These are phyloP conservation scores for Ustilago bromivora DNA, from an alignment of 1,284 basidiomycete genomes.

Conservation along the genomic window DNA sequence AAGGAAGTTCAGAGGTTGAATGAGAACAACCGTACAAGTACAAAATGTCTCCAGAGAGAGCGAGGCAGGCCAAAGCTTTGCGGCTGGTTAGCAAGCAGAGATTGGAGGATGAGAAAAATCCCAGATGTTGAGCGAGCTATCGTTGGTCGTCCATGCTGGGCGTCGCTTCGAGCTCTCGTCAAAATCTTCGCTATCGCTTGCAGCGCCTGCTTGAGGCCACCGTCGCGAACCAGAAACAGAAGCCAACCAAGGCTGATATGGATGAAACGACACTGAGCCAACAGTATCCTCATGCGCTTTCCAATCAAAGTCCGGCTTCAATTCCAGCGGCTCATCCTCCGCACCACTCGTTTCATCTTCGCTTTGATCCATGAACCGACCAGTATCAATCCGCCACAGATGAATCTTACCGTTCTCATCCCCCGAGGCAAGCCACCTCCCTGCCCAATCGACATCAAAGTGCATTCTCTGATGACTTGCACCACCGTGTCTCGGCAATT, in stretches of 20 bases:
- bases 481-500: conserved; percentile 20
- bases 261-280: conserved; percentile 48
- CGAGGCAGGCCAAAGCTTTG: background rate
- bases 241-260: conserved; percentile 35
- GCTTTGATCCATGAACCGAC: conserved; percentile 26
- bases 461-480: conserved; percentile 50
- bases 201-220: conserved; percentile 18
- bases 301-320: conserved; percentile 43
- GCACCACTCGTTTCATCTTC: background rate
- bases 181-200: conserved; percentile 12
- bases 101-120: conserved; percentile 29
- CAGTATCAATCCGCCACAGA: conserved; percentile 49
- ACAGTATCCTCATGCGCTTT: conserved; percentile 50
- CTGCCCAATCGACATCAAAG: conserved; percentile 60
- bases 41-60: background rate
- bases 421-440: conserved; percentile 52
- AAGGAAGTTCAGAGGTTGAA: conserved; percentile 45
- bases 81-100: background rate
- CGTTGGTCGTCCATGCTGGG: conserved; percentile 32
- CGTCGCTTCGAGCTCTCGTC: conserved; percentile 5
- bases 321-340: conserved; percentile 10
- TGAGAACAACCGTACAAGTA: background rate
- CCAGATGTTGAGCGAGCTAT: conserved; percentile 42
- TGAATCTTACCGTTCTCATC: conserved; percentile 38
- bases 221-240: conserved; percentile 45